phyloP scores from a whole-genome alignment of 306 rosid species.

The Aeschynomene evenia region DNA sequence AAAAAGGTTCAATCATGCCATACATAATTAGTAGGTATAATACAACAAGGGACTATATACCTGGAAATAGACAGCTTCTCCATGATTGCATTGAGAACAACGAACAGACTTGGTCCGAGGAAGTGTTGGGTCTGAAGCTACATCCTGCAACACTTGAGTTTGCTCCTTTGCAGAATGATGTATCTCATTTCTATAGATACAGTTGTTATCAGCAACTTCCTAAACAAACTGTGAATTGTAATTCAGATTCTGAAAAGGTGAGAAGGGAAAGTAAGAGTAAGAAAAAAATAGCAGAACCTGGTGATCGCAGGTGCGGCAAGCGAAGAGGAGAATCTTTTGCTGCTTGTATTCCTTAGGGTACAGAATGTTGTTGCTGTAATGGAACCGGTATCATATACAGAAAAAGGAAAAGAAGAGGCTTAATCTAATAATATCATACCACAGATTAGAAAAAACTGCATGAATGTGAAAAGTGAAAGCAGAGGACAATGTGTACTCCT shows the following conservation, averaged over 20 bases:
- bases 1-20: background rate
- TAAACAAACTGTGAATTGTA: conserved; percentile 13
- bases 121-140: conserved; percentile 89
- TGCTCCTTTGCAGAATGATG: conserved; percentile 71
- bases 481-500: background rate
- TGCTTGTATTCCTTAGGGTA: conserved; percentile 77
- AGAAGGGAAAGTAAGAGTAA: background rate
- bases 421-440: background rate
- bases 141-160: conserved; percentile 68
- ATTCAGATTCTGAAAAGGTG: too few species aligned
- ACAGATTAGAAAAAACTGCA: background rate
- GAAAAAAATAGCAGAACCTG: conserved; percentile 42
- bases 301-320: conserved; percentile 79
- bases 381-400: background rate
- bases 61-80: conserved; percentile 91
- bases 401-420: background rate
- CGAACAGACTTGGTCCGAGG: conserved; percentile 83
- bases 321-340: conserved; percentile 62
- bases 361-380: conserved; percentile 72
- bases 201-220: conserved; percentile 76
- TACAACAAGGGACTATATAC: conserved; percentile 41
- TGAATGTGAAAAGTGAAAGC: background rate
- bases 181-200: conserved; percentile 72
- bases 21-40: background rate
- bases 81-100: conserved; percentile 80